Conservation (phyloP, 495 filamentous ascomycete genomes). For the Penicillium longicatenatum region DNA sequence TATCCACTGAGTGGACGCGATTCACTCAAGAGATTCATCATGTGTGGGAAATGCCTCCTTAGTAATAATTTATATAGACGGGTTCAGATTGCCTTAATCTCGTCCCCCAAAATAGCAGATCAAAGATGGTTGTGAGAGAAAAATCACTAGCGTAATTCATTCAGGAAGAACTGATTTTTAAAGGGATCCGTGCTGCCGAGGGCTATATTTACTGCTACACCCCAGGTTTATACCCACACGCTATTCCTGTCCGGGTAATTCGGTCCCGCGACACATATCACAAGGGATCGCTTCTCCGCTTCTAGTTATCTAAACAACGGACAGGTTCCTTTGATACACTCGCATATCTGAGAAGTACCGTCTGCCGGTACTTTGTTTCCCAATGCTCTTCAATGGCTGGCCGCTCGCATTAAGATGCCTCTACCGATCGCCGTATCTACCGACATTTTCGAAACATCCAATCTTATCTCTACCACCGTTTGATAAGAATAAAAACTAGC, state of each 20-base stretch:
- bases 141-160: background rate
- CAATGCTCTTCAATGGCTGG: background rate
- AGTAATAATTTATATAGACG: background rate
- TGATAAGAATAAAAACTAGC: background rate
- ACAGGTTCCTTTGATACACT: background rate
- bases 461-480: background rate
- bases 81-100: background rate
- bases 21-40: background rate
- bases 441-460: background rate
- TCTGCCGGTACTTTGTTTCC: background rate
- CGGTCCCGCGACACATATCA: conserved; percentile 9
- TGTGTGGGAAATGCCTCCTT: background rate
- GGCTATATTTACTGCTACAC: background rate
- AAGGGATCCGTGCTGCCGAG: background rate
- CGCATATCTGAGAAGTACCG: background rate
- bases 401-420: background rate
- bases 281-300: conserved; percentile 10
- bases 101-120: background rate
- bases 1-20: background rate
- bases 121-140: background rate
- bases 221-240: conserved; percentile 2
- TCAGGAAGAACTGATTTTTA: background rate
- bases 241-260: conserved; percentile 11
- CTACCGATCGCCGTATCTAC: background rate
- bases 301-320: background rate